Base-by-base conservation (phyloP, 1,284 basidiomycete genomes). In the Ustilago vetiveriae region DNA sequence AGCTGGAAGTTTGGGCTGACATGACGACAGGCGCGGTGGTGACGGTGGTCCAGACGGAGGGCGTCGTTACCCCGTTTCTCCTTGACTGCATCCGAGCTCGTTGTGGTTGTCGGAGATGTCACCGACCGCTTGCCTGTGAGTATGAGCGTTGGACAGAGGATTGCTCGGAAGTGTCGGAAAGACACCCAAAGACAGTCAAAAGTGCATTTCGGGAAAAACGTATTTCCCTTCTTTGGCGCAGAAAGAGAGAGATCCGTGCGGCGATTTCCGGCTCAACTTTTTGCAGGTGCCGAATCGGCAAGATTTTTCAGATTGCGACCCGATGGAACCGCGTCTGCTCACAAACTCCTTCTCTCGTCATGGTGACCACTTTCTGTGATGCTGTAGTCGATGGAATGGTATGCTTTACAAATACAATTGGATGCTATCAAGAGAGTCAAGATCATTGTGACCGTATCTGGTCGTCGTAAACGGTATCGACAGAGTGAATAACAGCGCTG, bases 401-500 rank as follows among this genome's bases (percentile, higher is more conserved):
- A 30, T 30, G 4, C 29, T 30, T 14, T 30, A 30, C 29, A 30
- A 14, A n/a, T n/a, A n/a, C n/a, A n/a, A n/a, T n/a, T n/a, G n/a
- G n/a, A n/a, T n/a, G n/a, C n/a, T n/a, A n/a, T n/a, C n/a, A n/a
- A n/a, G n/a, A 35, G 16, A 35, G n/a, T 36, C 3, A 13, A 13
- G 16, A 13, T 14, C 13, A 13, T 22, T 13, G 8, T 26, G 17
- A 32, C n/a, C 17, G 16, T 0, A 13, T 13, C 47, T 42, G 58
- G 13, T 51, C 48, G n/a, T 71, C 63, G n/a, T 53, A 56, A n/a
- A 59, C 17, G 8, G 66, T 76, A n/a, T 64, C 42, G 4, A 74
- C 73, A 33, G 44, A 29, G 10, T 65, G 74, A 51, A 94, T 92
- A 11, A 86, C 83, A 17, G 91, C 94, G 76, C 90, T 91, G 3